Base-by-base conservation (phyloP, 192 early-diverging fungal species). In the Thamnidium elegans region DNA sequence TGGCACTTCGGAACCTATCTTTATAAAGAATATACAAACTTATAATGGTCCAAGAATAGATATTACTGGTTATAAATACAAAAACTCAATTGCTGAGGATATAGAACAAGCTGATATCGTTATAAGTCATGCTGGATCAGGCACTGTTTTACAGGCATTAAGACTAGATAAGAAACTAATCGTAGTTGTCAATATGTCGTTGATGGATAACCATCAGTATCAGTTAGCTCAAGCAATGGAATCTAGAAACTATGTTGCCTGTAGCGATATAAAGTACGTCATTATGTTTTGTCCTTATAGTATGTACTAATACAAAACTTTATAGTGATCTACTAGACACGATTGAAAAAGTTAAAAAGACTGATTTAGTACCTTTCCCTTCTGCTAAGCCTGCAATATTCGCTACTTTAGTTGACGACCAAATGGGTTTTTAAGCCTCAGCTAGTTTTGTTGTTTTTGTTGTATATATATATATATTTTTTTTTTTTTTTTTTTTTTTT, bases 141-240 rank as follows among this genome's bases (percentile, higher is more conserved):
- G 95, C 14, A 90, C 90, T 1, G 91, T 97, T 20, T 79, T 97
- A 44, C 93, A 97, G 60, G 82, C 85, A 2, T 73, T 90, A 34
- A 78, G 87, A 30, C 62, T 84, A 44, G 55, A 67, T 43, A 86
- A 85, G 42, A 61, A 78, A 14, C 58, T 92, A 1, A 85, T 93
- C 7, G 83, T 81, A 4, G 91, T 96, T 9, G 87, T 88, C 0
- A 98, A 98, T 73, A 71, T 72, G 13, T 66, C 59, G 39, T 77
- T 98, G 19, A 87, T 91, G 89, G 84, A 94, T 67, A 89, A 94
- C 72, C 95, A 98, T 69, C 95, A 98, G 73, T 50, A 53, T 30
- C 93, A 98, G 71, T 80, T 98, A 48, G 93, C 90, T 3, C 56
- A 74, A 6, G 88, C 84, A 15, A 78, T 97, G 55, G 79, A 82